Base-by-base conservation (phyloP, 768 basidiomycete genomes). In the Russula dissimulans region DNA sequence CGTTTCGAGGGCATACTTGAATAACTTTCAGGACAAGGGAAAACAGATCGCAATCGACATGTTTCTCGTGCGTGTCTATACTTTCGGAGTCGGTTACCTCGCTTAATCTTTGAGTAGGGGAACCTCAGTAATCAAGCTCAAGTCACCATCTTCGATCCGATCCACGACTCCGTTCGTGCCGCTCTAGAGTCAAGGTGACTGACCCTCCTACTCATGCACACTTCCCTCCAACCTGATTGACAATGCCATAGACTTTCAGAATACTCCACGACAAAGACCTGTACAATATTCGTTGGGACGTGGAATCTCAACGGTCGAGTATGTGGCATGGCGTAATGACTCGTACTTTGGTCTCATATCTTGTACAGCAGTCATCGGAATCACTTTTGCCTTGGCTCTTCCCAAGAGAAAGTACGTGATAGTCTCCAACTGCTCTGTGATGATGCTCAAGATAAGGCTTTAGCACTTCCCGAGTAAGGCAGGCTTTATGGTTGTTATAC, bases 251-350 rank as follows among this genome's bases (percentile, higher is more conserved):
- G 94, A 51, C 67, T 87, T 42, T 69, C 79, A 3, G 97, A 99
- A 70, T 99, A 95, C 73, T 95, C 95, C 0, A 81, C 85, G 1
- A 81, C 82, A 7, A 83, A 81, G 57, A 71, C 78, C n/a, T 84
- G 86, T 57, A 81, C 79, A 2, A 78, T 97, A 42, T 95, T 95
- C 68, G 78, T 81, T 38, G 95, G 97, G 2, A 97, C 95, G 2
- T 99, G 93, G 92, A 98, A 99, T 72, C 73, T 99, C 61, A 97
- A 95, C 68, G 97, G 94, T 49, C 78, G 83, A 72, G 93, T 93
- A 68, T 62, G 79, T 70, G 18, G 17, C 26, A 9, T 43, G 3
- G 10, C 10, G 12, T n/a, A 38, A 32, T 12, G 57, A 61, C 54
- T n/a, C 7, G 36, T 32, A 56, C 41, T 22, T 38, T n/a, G 51